These are phyloP conservation scores for Yamadazyma epiphylla DNA, from an alignment of 1,139 yeast genomes.

Conservation along the genomic window DNA sequence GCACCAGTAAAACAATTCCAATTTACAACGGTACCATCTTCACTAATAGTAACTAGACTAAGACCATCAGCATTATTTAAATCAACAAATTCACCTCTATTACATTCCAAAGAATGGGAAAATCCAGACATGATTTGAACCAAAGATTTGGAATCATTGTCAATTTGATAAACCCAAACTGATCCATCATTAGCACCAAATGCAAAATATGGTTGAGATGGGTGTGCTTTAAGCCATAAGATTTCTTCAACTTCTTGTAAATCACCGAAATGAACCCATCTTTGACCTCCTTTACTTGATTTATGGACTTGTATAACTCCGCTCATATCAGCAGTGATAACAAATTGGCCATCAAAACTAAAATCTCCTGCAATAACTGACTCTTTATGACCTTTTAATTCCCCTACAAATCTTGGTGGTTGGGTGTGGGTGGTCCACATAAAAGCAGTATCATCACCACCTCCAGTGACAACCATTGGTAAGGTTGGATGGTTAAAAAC, in stretches of 20 bases:
- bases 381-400: conserved; percentile 77
- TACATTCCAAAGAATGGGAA: conserved; percentile 75
- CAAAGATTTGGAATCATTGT: conserved; percentile 47
- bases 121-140: conserved; percentile 78
- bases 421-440: conserved; percentile 88
- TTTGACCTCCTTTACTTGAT: conserved; percentile 70
- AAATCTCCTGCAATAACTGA: conserved; percentile 84
- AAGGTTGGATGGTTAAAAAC: conserved; percentile 75
- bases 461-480: conserved; percentile 76
- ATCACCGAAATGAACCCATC: conserved; percentile 70
- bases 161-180: conserved; percentile 87
- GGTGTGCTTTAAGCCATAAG: conserved; percentile 76
- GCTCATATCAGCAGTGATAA: conserved; percentile 91
- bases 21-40: conserved; percentile 79
- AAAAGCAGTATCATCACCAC: conserved; percentile 88
- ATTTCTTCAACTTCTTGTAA: conserved; percentile 82
- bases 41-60: conserved; percentile 73
- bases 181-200: conserved; percentile 92
- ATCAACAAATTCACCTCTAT: conserved; percentile 69
- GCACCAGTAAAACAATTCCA: conserved; percentile 88
- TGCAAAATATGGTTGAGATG: conserved; percentile 74
- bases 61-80: conserved; percentile 59
- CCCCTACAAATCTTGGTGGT: conserved; percentile 76
- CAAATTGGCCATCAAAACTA: conserved; percentile 73
- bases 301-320: conserved; percentile 79